Evolutionary conservation across 192 early-diverging fungal genomes (phyloP).

Genomic region (Podila epigama): DNA sequence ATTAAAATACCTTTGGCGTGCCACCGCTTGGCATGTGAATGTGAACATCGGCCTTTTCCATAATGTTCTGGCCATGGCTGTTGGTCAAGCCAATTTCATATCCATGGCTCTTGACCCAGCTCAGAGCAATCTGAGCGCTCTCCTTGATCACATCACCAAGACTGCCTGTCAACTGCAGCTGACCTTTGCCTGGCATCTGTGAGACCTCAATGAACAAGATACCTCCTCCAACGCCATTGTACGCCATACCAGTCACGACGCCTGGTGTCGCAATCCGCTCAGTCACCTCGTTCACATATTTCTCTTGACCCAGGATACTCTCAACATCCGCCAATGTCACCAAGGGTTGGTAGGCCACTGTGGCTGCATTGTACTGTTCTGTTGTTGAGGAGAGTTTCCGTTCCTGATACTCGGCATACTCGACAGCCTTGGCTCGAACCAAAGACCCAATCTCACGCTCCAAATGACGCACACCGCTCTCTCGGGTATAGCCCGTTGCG

Average conservation of each 20-base stretch:
- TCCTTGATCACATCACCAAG: conserved; percentile 90
- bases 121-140: conserved; percentile 77
- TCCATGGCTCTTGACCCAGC: conserved; percentile 80
- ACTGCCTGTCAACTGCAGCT: conserved; percentile 71
- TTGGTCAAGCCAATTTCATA: conserved; percentile 60
- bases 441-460: conserved; percentile 77
- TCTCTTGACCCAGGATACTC: conserved; percentile 72
- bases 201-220: conserved; percentile 85
- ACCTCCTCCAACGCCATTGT: conserved; percentile 77
- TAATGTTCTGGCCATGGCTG: conserved; percentile 50
- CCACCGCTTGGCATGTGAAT: conserved; percentile 88
- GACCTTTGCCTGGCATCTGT: conserved; percentile 75
- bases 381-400: neutral
- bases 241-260: conserved; percentile 87
- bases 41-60: conserved; percentile 77
- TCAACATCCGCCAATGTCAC: conserved; percentile 60
- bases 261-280: conserved; percentile 71
- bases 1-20: conserved; percentile 62
- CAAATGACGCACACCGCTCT: conserved; percentile 80
- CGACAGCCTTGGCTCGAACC: conserved; percentile 72
- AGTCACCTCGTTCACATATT: conserved; percentile 74
- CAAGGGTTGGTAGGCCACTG: conserved; percentile 50
- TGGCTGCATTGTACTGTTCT: neutral
- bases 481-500: conserved; percentile 77
- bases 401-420: conserved; percentile 68